Evolutionary conservation across 257 asterid species (phyloP).

Genomic region (Solanum stenotomum): DNA sequence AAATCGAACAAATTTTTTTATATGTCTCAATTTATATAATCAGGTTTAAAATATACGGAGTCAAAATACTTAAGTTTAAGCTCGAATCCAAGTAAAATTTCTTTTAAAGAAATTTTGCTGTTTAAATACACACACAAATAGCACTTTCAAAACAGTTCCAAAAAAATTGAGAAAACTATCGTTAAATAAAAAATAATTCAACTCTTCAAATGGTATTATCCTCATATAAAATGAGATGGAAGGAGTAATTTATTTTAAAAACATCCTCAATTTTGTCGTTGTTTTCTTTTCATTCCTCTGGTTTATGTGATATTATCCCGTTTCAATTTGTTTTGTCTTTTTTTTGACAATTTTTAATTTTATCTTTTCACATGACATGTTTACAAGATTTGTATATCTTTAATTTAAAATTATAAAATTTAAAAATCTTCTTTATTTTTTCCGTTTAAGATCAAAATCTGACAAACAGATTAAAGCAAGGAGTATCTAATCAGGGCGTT

Average conservation of each 20-base stretch:
- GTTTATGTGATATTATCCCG: background rate
- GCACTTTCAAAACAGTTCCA: background rate
- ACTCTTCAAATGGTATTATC: background rate
- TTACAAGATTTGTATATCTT: background rate
- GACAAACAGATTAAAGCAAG: rapidly evolving
- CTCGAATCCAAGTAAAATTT: too few species aligned
- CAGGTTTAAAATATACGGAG: background rate
- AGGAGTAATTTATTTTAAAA: background rate
- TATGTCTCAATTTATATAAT: background rate
- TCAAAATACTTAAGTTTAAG: background rate
- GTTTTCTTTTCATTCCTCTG: background rate
- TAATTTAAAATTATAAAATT: background rate
- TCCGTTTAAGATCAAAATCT: rapidly evolving
- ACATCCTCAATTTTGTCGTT: background rate
- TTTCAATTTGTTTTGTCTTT: too few species aligned
- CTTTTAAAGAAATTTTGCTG: too few species aligned
- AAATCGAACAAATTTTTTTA: too few species aligned
- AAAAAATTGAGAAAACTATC: background rate
- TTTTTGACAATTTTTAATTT: background rate
- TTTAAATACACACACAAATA: background rate
- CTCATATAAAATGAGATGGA: background rate
- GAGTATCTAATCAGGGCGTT: background rate
- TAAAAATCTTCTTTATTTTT: background rate
- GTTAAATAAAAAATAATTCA: too few species aligned
- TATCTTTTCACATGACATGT: background rate